Conservation (phyloP, 2,329 filamentous ascomycete species). For the Mycosphaerella sp. region DNA sequence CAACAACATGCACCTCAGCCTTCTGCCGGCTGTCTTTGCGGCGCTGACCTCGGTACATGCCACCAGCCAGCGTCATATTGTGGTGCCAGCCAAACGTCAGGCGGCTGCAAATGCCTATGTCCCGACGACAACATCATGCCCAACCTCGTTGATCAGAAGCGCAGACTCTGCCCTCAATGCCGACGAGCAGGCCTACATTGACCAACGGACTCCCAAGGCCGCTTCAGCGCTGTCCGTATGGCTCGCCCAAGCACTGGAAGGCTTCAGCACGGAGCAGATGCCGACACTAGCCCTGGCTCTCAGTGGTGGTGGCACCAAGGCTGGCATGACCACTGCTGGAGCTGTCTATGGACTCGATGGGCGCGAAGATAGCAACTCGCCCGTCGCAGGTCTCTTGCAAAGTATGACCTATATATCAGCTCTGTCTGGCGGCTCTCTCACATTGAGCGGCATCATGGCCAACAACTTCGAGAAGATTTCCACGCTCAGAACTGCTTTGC, state of each 20-base stretch:
- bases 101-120: constrained; percentile 6
- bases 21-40: not conserved
- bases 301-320: constrained; percentile 16
- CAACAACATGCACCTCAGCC: not conserved
- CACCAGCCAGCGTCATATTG: not conserved
- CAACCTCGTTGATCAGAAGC: constrained; percentile 2
- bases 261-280: constrained; percentile 1
- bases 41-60: not conserved
- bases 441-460: constrained; percentile 13
- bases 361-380: constrained; percentile 10
- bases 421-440: constrained; percentile 16
- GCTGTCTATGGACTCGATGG: constrained; percentile 14
- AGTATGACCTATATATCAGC: constrained; percentile 15
- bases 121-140: constrained; percentile 7
- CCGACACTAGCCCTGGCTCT: constrained; percentile 13
- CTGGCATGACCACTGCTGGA: constrained; percentile 15
- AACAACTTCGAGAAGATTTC: constrained; percentile 17
- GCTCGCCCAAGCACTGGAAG: constrained; percentile 7
- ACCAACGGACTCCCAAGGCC: constrained; percentile 2
- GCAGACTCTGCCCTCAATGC: constrained; percentile 7
- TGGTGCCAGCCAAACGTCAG: constrained; percentile 6
- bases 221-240: constrained; percentile 7
- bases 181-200: constrained; percentile 8
- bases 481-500: constrained; percentile 6
- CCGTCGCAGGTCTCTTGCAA: constrained; percentile 12